A percentile compares a stretch with the other conserved stretches of the same genome.
These are phyloP conservation scores for Epichloe brachyelytri DNA, from an alignment of 2,329 filamentous ascomycete genomes.

Conservation along the genomic window DNA sequence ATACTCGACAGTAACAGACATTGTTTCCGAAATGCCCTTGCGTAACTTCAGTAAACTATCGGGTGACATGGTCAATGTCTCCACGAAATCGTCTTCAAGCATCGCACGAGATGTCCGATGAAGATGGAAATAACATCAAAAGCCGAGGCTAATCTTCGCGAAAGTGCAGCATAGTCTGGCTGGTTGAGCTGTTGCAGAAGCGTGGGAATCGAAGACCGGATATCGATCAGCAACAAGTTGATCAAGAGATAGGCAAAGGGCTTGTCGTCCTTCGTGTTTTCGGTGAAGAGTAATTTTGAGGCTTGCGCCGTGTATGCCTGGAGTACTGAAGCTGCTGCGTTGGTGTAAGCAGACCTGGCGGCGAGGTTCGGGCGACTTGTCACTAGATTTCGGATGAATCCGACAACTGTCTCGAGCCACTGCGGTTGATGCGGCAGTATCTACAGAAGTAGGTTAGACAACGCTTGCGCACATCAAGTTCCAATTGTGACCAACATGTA, in stretches of 20 bases:
- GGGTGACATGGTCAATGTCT: conserved; percentile 35
- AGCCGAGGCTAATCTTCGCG: conserved; percentile 43
- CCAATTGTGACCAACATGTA: neutral
- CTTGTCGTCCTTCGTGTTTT: conserved; percentile 29
- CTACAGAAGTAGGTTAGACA: conserved; percentile 17
- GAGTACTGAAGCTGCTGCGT: conserved; percentile 43
- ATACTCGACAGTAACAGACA: conserved; percentile 51
- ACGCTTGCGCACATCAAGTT: too few species aligned
- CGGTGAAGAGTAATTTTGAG: conserved; percentile 39
- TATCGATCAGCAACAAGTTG: conserved; percentile 52
- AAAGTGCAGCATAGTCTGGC: conserved; percentile 35
- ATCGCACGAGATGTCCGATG: conserved; percentile 42
- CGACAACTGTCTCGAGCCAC: conserved; percentile 38
- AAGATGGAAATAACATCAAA: conserved; percentile 52
- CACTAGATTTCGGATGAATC: conserved; percentile 40
- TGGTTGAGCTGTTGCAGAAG: conserved; percentile 46
- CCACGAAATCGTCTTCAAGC: conserved; percentile 32
- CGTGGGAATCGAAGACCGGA: conserved; percentile 48
- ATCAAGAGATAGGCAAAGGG: conserved; percentile 50
- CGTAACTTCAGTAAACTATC: conserved; percentile 49
- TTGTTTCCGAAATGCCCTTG: conserved; percentile 47
- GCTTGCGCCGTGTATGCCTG: conserved; percentile 37
- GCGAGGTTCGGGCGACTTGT: conserved; percentile 39
- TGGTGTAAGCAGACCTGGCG: conserved; percentile 45
- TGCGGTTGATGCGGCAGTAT: conserved; percentile 33